phyloP scores from a whole-genome alignment of 805 yeast species.

The Dipodascopsis uninucleata region DNA sequence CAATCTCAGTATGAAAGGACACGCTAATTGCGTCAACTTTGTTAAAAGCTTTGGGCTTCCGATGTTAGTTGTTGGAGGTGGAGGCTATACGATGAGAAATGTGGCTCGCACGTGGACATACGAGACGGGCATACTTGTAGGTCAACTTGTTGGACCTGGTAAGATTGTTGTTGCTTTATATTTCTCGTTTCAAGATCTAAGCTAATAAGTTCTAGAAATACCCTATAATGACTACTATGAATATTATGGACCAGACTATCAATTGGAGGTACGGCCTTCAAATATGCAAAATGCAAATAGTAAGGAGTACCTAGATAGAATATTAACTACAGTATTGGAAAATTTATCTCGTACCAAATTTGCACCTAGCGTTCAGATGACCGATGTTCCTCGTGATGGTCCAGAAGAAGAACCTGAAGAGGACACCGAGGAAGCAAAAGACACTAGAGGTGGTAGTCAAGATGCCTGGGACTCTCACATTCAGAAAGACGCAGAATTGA shows the following conservation, averaged over 20 bases:
- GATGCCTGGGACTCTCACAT: slow-evolving; percentile 73
- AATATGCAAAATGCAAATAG: slow-evolving; percentile 96
- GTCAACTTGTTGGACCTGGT: slow-evolving; percentile 42
- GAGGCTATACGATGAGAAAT: slow-evolving; percentile 95
- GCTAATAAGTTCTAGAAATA: slow-evolving; percentile 43
- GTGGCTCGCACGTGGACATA: slow-evolving; percentile 94
- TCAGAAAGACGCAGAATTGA: slow-evolving; percentile 63
- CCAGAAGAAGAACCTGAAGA: slow-evolving; percentile 73
- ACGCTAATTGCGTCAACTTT: slow-evolving; percentile 90
- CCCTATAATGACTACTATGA: slow-evolving; percentile 97
- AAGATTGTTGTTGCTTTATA: slow-evolving; percentile 39
- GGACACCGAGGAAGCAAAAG: slow-evolving; percentile 72
- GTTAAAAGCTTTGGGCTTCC: slow-evolving; percentile 88
- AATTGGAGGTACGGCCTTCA: slow-evolving; percentile 88
- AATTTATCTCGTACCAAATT: slow-evolving; percentile 86
- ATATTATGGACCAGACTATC: slow-evolving; percentile 95
- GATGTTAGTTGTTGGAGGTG: slow-evolving; percentile 90
- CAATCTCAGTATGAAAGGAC: slow-evolving; percentile 86
- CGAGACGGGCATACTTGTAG: slow-evolving; percentile 79
- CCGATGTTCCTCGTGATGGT: slow-evolving; percentile 81
- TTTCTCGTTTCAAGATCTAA: neutral
- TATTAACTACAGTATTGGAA: slow-evolving; percentile 67
- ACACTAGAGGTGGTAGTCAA: slow-evolving; percentile 87
- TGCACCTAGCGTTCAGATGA: slow-evolving; percentile 96
- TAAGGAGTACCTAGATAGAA: slow-evolving; percentile 84